Percentiles rank a stretch among this genome's conserved stretches.
Conservation (phyloP, 1,284 basidiomycete genomes). For the Fomitopsis palustris region DNA sequence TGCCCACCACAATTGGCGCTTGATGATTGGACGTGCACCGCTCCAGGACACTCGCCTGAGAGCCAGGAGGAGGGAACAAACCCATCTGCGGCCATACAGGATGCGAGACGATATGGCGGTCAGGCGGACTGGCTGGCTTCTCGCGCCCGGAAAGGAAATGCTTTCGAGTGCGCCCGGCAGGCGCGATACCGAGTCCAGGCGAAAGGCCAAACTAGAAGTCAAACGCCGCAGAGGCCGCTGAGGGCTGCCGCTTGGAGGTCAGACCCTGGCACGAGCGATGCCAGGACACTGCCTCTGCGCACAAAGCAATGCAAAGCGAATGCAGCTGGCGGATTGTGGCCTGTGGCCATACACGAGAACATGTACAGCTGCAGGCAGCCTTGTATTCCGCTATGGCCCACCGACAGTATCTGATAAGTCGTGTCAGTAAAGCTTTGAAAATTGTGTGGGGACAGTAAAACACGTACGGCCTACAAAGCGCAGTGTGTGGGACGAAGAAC, state of each 20-base stretch:
- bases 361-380: neutral
- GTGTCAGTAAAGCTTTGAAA: neutral
- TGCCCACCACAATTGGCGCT: conserved; percentile 3
- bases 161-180: neutral
- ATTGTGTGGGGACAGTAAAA: too few species aligned
- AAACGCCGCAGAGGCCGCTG: neutral
- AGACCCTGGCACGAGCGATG: neutral
- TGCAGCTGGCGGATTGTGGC: neutral
- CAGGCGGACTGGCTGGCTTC: neutral
- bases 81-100: neutral
- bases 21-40: conserved; percentile 2
- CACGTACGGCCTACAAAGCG: neutral
- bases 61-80: neutral
- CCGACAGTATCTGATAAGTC: too few species aligned
- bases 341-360: neutral
- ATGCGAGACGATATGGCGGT: neutral
- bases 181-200: neutral
- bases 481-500: neutral
- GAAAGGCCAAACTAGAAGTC: neutral
- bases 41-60: neutral
- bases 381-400: neutral
- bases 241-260: neutral
- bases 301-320: neutral
- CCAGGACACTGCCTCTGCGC: neutral
- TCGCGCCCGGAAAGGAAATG: neutral